Evolutionary conservation across 2,329 filamentous ascomycete species (phyloP), one percentile per base, ranked within the genome.

Genomic region (Zymoseptoria crescenta): DNA sequence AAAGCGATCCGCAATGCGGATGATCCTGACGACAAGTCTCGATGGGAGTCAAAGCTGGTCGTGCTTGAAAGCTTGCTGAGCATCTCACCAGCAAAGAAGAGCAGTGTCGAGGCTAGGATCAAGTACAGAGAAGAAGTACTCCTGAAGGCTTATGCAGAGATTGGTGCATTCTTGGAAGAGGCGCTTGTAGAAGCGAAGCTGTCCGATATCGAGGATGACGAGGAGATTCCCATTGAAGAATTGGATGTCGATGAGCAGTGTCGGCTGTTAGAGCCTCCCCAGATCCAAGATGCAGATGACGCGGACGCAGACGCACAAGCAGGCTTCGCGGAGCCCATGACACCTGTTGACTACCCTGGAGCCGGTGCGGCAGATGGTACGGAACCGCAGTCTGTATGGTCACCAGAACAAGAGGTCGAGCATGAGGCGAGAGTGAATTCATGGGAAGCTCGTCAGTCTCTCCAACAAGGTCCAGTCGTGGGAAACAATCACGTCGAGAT

Each of bases 231-330:
- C 2, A 35, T 35, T 13, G 30, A 35, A 10, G 16, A n/a, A 1
- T 57, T 60, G 8, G 52, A 56, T 28, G 27, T 60, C 3, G 52
- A 57, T 20, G 48, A 57, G 8, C 41, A 60, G 24, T 60, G 55
- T 29, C 58, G 55, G 24, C 30, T 4, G 30, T 9, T 2, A 35
- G n/a, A n/a, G n/a, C n/a, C n/a, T n/a, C n/a, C n/a, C n/a, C n/a
- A n/a, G n/a, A 8, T 35, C 30, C 5, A 35, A 35, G 30, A 35
- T 35, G 2, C 9, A 35, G 30, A 35, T 6, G 3, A 35, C 13
- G 30, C 30, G 13, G 30, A 2, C n/a, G n/a, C n/a, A n/a, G n/a
- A n/a, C n/a, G n/a, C n/a, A n/a, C n/a, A n/a, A n/a, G n/a, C n/a
- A n/a, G n/a, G n/a, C n/a, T n/a, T n/a, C n/a, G n/a, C n/a, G n/a